Base-by-base conservation (phyloP, 2,329 filamentous ascomycete species). In the Zalaria sp. region DNA sequence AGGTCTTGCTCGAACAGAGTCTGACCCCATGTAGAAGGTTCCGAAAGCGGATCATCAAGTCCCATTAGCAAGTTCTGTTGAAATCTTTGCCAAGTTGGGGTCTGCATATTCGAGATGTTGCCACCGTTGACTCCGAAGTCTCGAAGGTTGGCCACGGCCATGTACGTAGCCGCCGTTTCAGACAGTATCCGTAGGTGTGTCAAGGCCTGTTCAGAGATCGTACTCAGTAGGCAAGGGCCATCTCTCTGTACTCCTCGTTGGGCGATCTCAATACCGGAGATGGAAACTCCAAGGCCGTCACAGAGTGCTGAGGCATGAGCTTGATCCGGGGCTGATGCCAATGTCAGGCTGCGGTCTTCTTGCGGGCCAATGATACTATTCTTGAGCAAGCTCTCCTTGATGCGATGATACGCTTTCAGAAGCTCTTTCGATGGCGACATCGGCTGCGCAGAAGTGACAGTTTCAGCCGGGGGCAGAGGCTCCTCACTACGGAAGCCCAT, bases 191-290 rank as follows among this genome's bases (percentile, higher is more conserved):
- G 83, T 27, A 98, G 69, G 57, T 96, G 87, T 2, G 84, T 91
- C 45, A 98, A 66, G 1, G 77, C 73, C 57, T 93, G 79, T 43
- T 89, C 82, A 0, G 91, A 81, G 40, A 96, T 81, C 53, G 81
- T 87, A 49, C 89, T 82, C 18, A 96, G 62, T 37, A 96, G 65
- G 58, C 77, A 71, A 59, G 77, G 71, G 41, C 83, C 81, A 37
- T 75, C 73, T 48, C 42, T 49, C 51, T 85, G 82, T 3, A 86
- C 69, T 5, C 91, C 91, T 51, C 91, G 81, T 58, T 95, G 87
- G 48, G 88, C 81, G 49, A 96, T 94, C 62, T 98, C 91, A 3
- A 84, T 79, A 0, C 87, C 79, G 5, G 87, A 81, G 44, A 98
- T 87, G 0, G 88, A 89, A 57, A 79, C 86, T 2, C 50, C 34